A percentile compares a stretch with the other conserved stretches of the same genome.
Conservation (phyloP, 192 early-diverging fungal species). For the Linderina pennispora region DNA sequence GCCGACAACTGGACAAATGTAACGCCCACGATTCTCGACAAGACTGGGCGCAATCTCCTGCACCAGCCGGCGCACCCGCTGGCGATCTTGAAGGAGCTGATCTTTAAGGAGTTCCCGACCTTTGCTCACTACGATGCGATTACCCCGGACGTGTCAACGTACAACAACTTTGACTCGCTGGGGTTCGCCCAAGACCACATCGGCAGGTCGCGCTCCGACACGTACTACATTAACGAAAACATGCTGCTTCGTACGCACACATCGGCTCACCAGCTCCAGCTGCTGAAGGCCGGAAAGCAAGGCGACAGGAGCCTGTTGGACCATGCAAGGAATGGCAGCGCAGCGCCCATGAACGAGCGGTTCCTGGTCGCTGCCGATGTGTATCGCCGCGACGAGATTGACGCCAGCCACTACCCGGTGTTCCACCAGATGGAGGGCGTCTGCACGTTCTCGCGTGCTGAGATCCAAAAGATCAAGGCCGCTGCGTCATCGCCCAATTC, state of each 20-base stretch:
- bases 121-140: conserved; percentile 59
- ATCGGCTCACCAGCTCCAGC: conserved; percentile 88
- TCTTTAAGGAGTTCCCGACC: conserved; percentile 67
- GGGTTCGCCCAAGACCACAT: conserved; percentile 78
- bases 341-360: conserved; percentile 44
- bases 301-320: conserved; percentile 4
- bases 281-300: conserved; percentile 48
- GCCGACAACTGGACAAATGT: conserved; percentile 75
- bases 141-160: conserved; percentile 75
- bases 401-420: conserved; percentile 90
- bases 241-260: conserved; percentile 87
- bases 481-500: neutral
- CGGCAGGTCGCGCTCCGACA: conserved; percentile 75
- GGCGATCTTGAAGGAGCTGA: conserved; percentile 72
- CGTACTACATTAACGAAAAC: conserved; percentile 83
- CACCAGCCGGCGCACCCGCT: conserved; percentile 78
- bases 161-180: conserved; percentile 91
- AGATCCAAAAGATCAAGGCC: conserved; percentile 3
- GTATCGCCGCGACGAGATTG: conserved; percentile 95
- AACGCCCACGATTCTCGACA: conserved; percentile 65
- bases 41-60: conserved; percentile 70
- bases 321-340: conserved; percentile 21
- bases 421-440: conserved; percentile 99
- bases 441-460: conserved; percentile 44
- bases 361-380: conserved; percentile 94